Evolutionary conservation across 352 stramenopile species (phyloP), one percentile per base, ranked within the genome.

Genomic region (Thraustotheca clavata): DNA sequence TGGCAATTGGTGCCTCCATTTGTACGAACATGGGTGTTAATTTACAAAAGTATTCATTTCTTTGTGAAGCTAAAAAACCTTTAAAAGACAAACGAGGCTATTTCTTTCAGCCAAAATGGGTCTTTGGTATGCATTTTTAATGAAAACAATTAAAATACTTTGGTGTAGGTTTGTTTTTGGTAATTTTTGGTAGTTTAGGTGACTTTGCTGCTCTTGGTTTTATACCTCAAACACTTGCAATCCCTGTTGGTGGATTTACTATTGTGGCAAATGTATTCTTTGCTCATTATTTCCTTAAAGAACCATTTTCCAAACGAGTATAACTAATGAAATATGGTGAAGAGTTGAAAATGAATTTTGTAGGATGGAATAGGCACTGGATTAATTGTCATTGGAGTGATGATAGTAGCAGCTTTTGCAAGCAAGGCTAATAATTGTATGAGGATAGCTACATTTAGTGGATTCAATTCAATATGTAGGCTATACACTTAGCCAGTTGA

Each of bases 31-130:
- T 95, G 61, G 86, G 86, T 48, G 80, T 92, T 16, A 95, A 95
- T 60, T 67, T 91, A 60, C 84, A 95, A 73, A 95, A 95, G 63
- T 92, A 89, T 66, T 91, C 80, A 47, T 92, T 95, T 74, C 91
- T 95, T 76, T 74, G 74, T 38, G 86, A 94, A 63, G 73, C 78
- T 48, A 89, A 86, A 62, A 79, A 71, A 41, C 73, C 60, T 33
- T 54, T 80, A 35, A 79, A 65, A 24, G 43, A 67, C 57, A 91
- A 92, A 39, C 84, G 86, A n/a, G 40, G 68, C n/a, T 95, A 93
- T 76, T 69, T 80, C 22, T 69, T 65, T 0, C 84, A 95, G 66
- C 86, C 83, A 1, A 32, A 88, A 9, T 95, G 86, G 86, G 76
- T 90, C n/a, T 69, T 93, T 49, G 86, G 70, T 76, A 60, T 31